Evolutionary conservation across 106 monocot species (phyloP), one percentile per base, ranked within the genome.

Genomic region (Acorus gramineus): DNA sequence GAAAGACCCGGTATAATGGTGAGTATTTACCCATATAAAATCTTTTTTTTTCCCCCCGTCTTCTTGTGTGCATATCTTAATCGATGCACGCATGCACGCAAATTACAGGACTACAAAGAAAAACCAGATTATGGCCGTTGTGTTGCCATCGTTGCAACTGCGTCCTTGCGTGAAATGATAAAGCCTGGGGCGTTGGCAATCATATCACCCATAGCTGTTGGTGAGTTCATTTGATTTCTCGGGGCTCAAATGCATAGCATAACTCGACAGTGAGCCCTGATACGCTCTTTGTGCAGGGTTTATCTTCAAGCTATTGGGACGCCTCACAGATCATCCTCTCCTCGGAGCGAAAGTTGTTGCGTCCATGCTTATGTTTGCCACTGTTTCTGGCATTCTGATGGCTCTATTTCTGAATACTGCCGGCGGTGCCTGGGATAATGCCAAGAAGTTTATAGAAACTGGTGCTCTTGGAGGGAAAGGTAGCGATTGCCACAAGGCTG

Each of bases 1-100:
- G 96, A 98, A 79, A 87, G 96, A 54, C 96, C 96, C 14, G 96
- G 96, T 50, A 98, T 98, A 68, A 98, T 98, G 96, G 96, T 95
- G 52, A 66, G 85, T 76, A 65, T 65, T n/a, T 56, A 28, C 9
- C 6, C 49, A 47, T 62, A 14, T 5, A 57, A 50, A 52, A 43
- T 66, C 8, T 28, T 28, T 28, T 28, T 28, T 28, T 28, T 28
- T 28, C 28, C 28, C 28, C 28, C 28, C 28, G 28, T 28, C 28
- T 28, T 28, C 28, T 28, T 28, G 28, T 28, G 28, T 28, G 28
- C 28, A 28, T 28, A 28, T 28, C 28, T 28, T 28, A 28, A 28
- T 28, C 1, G 28, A 28, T 28, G 53, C 28, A 14, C 67, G 3
- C 47, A 9, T 44, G 53, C 28, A 14, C 67, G 3, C 47, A 9